Percentiles rank a stretch among this genome's conserved stretches.
These are phyloP conservation scores for Periglandula ipomoeae DNA, from an alignment of 2,329 filamentous ascomycete genomes.

Conservation along the genomic window DNA sequence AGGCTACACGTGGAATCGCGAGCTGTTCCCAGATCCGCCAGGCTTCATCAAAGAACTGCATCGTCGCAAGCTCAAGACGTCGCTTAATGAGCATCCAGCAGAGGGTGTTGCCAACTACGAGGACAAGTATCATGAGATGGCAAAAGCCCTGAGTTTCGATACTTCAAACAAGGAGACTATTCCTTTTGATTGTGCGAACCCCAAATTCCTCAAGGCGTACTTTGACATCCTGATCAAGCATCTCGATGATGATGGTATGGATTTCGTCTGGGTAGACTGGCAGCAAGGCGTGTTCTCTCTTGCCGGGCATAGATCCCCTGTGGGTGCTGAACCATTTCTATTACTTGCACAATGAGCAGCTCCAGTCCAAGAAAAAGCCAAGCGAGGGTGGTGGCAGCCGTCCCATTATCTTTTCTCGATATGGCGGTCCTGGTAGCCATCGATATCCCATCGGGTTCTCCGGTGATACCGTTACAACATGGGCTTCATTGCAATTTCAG, in stretches of 20 bases:
- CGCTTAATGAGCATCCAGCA: constrained; percentile 55
- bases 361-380: constrained; percentile 22
- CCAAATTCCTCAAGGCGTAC: constrained; percentile 47
- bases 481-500: constrained; percentile 53
- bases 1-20: constrained; percentile 10
- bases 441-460: constrained; percentile 58
- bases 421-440: constrained; percentile 53
- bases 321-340: constrained; percentile 60
- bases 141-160: constrained; percentile 41
- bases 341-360: constrained; percentile 40
- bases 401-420: constrained; percentile 50
- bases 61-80: constrained; percentile 39
- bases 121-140: constrained; percentile 45
- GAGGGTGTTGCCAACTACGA: constrained; percentile 48
- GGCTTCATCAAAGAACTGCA: constrained; percentile 43
- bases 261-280: constrained; percentile 64
- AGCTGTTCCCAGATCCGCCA: constrained; percentile 45
- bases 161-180: constrained; percentile 40
- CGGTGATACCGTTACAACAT: constrained; percentile 50
- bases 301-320: constrained; percentile 51
- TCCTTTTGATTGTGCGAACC: constrained; percentile 44
- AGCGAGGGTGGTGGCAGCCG: constrained; percentile 12
- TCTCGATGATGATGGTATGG: constrained; percentile 46
- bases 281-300: constrained; percentile 49
- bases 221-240: constrained; percentile 46